These are phyloP conservation scores for Aspergillus incahuasiensis DNA, from an alignment of 495 filamentous ascomycete species.

Conservation along the genomic window DNA sequence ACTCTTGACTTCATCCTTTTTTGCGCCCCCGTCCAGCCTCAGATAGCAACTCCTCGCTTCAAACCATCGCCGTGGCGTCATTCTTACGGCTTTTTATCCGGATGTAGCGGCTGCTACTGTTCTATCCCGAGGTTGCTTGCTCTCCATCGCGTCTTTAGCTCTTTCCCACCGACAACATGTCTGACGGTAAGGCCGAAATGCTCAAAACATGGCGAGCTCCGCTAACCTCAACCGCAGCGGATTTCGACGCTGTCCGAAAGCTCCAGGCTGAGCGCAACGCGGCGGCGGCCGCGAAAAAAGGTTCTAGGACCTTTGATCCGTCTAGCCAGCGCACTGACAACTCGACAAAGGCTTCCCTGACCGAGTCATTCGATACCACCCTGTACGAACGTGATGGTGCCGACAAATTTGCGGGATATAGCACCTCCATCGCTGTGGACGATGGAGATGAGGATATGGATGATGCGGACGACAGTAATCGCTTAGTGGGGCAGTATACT, in stretches of 20 bases:
- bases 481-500: slow-evolving; percentile 94
- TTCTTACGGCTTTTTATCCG: slow-evolving; percentile 33
- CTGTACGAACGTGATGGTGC: slow-evolving; percentile 79
- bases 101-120: slow-evolving; percentile 38
- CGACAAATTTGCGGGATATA: slow-evolving; percentile 89
- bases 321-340: slow-evolving; percentile 82
- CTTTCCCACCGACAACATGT: slow-evolving; percentile 43
- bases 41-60: slow-evolving; percentile 15
- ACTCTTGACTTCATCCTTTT: slow-evolving; percentile 15
- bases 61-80: slow-evolving; percentile 26
- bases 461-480: slow-evolving; percentile 68
- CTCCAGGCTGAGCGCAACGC: slow-evolving; percentile 93
- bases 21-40: slow-evolving; percentile 9
- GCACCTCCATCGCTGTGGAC: slow-evolving; percentile 76
- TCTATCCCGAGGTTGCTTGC: slow-evolving; percentile 26
- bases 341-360: slow-evolving; percentile 92
- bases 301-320: slow-evolving; percentile 81
- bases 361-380: slow-evolving; percentile 88
- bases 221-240: slow-evolving; percentile 47
- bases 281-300: slow-evolving; percentile 73
- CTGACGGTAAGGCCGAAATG: slow-evolving; percentile 49
- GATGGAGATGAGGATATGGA: slow-evolving; percentile 80
- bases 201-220: slow-evolving; percentile 10
- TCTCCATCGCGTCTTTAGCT: slow-evolving; percentile 23
- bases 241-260: slow-evolving; percentile 77